These are phyloP conservation scores for Myxozyma udenii DNA, from an alignment of 805 yeast genomes.

Conservation along the genomic window DNA sequence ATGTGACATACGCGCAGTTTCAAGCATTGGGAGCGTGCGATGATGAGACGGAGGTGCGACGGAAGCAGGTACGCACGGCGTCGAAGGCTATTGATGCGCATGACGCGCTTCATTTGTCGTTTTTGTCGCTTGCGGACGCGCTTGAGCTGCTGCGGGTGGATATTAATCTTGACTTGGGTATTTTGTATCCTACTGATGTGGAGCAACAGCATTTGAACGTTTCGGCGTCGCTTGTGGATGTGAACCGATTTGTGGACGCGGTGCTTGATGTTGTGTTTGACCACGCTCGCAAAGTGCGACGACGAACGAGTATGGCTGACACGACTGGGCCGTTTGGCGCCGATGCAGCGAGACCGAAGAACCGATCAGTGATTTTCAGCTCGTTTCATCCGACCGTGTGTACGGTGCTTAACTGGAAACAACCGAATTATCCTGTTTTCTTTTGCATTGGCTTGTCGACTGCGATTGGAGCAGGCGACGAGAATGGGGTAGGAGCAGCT, in stretches of 20 bases:
- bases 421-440: slow-evolving; percentile 94
- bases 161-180: slow-evolving; percentile 69
- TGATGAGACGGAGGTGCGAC: slow-evolving; percentile 1
- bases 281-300: slow-evolving; percentile 54
- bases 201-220: slow-evolving; percentile 37
- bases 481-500: slow-evolving; percentile 39
- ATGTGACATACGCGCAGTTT: slow-evolving; percentile 45
- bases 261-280: slow-evolving; percentile 69
- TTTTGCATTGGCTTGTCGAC: slow-evolving; percentile 56
- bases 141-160: slow-evolving; percentile 54
- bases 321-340: slow-evolving; percentile 27
- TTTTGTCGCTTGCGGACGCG: slow-evolving; percentile 59
- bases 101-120: slow-evolving; percentile 39
- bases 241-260: slow-evolving; percentile 73
- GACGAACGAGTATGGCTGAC: slow-evolving; percentile 33
- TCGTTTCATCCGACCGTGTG: slow-evolving; percentile 88
- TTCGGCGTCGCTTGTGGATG: slow-evolving; percentile 40
- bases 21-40: slow-evolving; percentile 10
- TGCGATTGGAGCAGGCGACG: slow-evolving; percentile 42
- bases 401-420: slow-evolving; percentile 94
- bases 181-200: slow-evolving; percentile 66
- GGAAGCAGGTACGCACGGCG: not conserved
- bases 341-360: slow-evolving; percentile 1
- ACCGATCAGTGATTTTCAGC: slow-evolving; percentile 65
- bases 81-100: slow-evolving; percentile 28